These are phyloP conservation scores for Isabelozyma rhagii DNA, from an alignment of 805 yeast species.

Conservation along the genomic window DNA sequence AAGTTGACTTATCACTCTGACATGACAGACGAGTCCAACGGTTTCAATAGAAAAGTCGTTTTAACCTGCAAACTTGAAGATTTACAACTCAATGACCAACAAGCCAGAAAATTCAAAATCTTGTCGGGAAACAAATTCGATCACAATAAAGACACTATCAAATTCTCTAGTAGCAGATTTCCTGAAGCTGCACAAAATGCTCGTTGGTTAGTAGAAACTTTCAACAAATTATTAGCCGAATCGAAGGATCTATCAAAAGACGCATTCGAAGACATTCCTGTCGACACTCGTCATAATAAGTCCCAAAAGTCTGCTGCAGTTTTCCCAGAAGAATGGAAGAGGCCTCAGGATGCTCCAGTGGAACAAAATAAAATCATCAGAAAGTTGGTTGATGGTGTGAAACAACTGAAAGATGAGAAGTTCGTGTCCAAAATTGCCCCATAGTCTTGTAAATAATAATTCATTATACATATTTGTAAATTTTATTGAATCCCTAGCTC, in stretches of 20 bases:
- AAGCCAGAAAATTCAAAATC: conserved; percentile 72
- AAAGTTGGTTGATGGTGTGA: conserved; percentile 30
- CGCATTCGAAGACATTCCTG: conserved; percentile 70
- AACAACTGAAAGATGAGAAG: conserved; percentile 27
- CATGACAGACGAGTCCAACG: conserved; percentile 69
- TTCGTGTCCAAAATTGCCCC: conserved; percentile 24
- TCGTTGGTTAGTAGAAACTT: conserved; percentile 60
- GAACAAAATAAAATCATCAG: conserved; percentile 32
- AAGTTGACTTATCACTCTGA: conserved; percentile 64
- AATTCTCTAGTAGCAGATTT: conserved; percentile 62
- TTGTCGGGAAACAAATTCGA: conserved; percentile 79
- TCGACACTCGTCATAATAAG: conserved; percentile 71
- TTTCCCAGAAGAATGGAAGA: conserved; percentile 79
- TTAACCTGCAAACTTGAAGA: conserved; percentile 52
- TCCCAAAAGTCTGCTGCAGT: conserved; percentile 31
- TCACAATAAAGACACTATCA: conserved; percentile 53
- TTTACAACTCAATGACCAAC: conserved; percentile 48
- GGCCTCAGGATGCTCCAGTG: conserved; percentile 64
- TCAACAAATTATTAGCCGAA: conserved; percentile 59
- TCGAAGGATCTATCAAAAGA: conserved; percentile 62
- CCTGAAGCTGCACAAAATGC: conserved; percentile 86
- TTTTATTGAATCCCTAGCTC: too few species aligned
- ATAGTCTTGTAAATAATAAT: conserved; percentile 2
- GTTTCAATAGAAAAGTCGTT: conserved; percentile 62
- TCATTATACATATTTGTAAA: neutral